Base-by-base conservation (phyloP, 75 land plant genomes). In the Pseudotsuga menziesii region DNA sequence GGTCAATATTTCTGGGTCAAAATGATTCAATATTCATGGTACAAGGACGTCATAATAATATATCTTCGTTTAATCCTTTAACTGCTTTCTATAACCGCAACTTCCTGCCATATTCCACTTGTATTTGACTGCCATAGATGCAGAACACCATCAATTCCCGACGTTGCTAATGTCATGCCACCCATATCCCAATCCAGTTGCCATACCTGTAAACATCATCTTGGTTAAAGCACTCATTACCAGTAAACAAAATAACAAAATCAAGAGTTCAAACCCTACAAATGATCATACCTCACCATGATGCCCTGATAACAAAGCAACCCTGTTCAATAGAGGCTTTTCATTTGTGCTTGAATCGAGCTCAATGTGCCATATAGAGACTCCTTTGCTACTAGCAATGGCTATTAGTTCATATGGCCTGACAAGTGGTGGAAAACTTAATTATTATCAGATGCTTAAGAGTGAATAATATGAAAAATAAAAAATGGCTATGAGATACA, bases 161-260 rank as follows among this genome's bases (percentile, higher is more conserved):
- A 85, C 16, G 88, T 84, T 69, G 99, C 99, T 58, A 96, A 78
- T 66, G 97, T 96, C 99, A 94, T 94, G 55, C 99, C 97, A 60
- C 98, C 81, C 97, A 92, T 94, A 78, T 96, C 97, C 99, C 99
- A 96, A 56, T 90, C 99, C 81, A 90, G 66, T 77, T 96, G 89
- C 92, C 88, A 92, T 22, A 96, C 93, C 99, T 96, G 78, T 67
- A 77, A 17, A 72, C 9, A 26, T 39, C 29, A 69, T 69, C 72
- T 17, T 25, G 66, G 41, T 71, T 70, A 39, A 78, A 32, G 22
- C 16, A 54, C 15, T 23, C 25, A 7, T n/a, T 27, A 60, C 2
- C 16, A 61, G 7, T 26, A 26, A 58, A 20, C 63, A 55, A 20
- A 20, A 29, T 4, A 73, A 25, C 25, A 27, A 52, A 66, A 61